phyloP scores from a whole-genome alignment of 164 flowering plant genomes.

The Vitis vinifera region DNA sequence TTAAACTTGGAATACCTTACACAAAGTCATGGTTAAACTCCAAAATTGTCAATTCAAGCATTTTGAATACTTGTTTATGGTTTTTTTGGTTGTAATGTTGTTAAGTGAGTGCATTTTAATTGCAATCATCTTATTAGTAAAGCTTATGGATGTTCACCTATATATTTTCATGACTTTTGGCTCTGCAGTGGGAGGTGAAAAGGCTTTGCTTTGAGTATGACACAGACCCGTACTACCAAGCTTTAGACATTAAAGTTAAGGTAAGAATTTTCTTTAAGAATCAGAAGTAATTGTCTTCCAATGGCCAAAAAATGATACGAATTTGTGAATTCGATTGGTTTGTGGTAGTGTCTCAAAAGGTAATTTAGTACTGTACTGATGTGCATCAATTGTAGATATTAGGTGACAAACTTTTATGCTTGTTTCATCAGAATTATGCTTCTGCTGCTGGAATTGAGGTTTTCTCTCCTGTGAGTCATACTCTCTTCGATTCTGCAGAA shows the following conservation, averaged over 20 bases:
- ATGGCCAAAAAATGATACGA: too few species aligned
- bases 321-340: background rate
- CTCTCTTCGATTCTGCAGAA: slow-evolving; percentile 79
- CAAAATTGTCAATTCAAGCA: too few species aligned
- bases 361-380: background rate
- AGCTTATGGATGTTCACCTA: background rate
- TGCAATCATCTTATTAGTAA: background rate
- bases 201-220: slow-evolving; percentile 87
- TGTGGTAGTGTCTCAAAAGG: background rate
- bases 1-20: too few species aligned
- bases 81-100: too few species aligned
- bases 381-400: background rate
- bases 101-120: background rate
- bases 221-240: slow-evolving; percentile 85
- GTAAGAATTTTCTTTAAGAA: slow-evolving; percentile 24
- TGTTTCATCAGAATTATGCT: slow-evolving; percentile 57
- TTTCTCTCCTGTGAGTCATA: slow-evolving; percentile 91
- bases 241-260: slow-evolving; percentile 66
- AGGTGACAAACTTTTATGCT: background rate
- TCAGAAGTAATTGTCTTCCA: too few species aligned
- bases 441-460: slow-evolving; percentile 68
- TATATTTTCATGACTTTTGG: slow-evolving; percentile 1
- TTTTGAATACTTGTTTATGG: too few species aligned
- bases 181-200: slow-evolving; percentile 77
- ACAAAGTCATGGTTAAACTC: too few species aligned